phyloP scores from a whole-genome alignment of 2,329 filamentous ascomycete species.

The Aspergillus hiratsukae region DNA sequence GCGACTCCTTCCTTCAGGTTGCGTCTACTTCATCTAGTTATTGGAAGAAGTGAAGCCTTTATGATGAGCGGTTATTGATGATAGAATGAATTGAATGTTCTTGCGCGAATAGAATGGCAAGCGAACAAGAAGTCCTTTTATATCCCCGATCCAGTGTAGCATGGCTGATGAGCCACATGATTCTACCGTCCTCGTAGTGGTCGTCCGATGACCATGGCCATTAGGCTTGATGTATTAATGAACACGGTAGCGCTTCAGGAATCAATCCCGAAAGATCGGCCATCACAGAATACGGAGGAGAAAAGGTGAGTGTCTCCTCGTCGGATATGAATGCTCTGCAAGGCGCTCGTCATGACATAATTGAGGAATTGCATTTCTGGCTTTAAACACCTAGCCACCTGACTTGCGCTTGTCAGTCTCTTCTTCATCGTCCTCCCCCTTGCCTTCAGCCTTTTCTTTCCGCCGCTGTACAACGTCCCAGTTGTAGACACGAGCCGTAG shows the following conservation, averaged over 20 bases:
- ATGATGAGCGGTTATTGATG: background rate
- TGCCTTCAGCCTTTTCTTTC: constrained; percentile 68
- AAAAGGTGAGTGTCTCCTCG: background rate
- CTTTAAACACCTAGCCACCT: constrained; percentile 6
- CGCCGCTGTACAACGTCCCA: constrained; percentile 96
- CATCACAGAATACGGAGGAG: background rate
- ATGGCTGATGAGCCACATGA: background rate
- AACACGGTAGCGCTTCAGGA: background rate
- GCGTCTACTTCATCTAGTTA: background rate
- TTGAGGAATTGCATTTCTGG: background rate
- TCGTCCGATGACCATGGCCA: background rate
- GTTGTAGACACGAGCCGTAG: constrained; percentile 95
- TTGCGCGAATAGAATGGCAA: background rate
- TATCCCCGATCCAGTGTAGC: background rate
- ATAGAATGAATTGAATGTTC: background rate
- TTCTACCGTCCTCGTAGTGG: background rate
- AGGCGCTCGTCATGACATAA: background rate
- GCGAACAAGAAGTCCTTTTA: background rate
- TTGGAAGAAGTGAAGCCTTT: background rate
- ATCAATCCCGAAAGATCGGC: background rate
- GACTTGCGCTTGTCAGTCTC: constrained; percentile 24
- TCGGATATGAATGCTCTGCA: background rate
- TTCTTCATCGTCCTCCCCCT: constrained; percentile 47
- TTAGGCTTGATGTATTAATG: background rate
- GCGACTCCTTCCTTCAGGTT: no score